These are phyloP conservation scores for Triticum timopheevii DNA, from an alignment of 176 grass and related monocot species.

Conservation along the genomic window DNA sequence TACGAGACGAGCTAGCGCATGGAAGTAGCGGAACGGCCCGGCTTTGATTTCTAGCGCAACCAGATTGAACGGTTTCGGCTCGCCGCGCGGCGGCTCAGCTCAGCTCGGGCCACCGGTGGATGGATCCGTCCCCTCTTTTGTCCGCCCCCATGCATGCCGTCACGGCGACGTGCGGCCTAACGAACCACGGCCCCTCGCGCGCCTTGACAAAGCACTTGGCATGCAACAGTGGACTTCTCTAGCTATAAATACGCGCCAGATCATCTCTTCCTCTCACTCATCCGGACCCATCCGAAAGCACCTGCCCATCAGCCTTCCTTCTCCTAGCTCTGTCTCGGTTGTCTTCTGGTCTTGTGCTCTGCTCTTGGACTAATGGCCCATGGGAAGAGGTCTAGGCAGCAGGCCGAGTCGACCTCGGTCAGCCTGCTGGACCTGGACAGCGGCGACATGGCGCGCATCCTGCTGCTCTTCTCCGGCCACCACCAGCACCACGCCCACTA, in stretches of 20 bases:
- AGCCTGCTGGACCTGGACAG: conserved; percentile 51
- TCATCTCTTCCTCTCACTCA: background rate
- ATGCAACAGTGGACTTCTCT: background rate
- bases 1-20: background rate
- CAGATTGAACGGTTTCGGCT: background rate
- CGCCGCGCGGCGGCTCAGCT: background rate
- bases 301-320: background rate
- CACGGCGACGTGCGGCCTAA: background rate
- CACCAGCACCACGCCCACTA: background rate
- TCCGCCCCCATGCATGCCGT: background rate
- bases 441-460: conserved; percentile 55
- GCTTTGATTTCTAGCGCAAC: background rate
- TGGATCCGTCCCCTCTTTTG: background rate
- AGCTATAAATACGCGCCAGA: conserved; percentile 23
- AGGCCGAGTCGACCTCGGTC: conserved; percentile 32
- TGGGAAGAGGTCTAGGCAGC: conserved; percentile 53
- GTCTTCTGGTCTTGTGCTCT: background rate
- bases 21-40: background rate
- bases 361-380: conserved; percentile 37
- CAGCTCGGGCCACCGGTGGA: background rate
- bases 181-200: background rate
- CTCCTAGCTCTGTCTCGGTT: background rate
- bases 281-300: conserved; percentile 4
- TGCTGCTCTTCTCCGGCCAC: conserved; percentile 61
- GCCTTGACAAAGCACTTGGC: background rate